Conservation (phyloP, 805 yeast species). For the Candida easanensis region DNA sequence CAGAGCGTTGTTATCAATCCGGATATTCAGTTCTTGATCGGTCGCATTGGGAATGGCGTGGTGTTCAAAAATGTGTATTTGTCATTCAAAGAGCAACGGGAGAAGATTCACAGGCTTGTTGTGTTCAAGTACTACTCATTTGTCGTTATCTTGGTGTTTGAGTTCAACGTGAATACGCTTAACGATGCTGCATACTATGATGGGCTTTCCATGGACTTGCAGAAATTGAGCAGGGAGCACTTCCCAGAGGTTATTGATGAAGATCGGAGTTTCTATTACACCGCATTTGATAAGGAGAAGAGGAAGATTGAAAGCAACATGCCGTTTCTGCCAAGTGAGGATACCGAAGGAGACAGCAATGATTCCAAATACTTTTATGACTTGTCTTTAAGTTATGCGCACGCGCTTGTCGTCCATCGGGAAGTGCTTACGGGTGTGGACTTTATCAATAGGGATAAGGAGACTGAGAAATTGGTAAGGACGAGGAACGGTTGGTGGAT, state of each 20-base stretch:
- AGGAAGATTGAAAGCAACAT: constrained; percentile 17
- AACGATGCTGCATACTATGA: constrained; percentile 19
- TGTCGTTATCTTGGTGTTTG: constrained; percentile 16
- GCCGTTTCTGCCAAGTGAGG: constrained; percentile 14
- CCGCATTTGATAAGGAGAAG: constrained; percentile 9
- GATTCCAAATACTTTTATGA: constrained; percentile 15
- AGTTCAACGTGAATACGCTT: constrained; percentile 17
- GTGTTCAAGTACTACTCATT: constrained; percentile 12
- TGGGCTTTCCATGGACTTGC: constrained; percentile 4
- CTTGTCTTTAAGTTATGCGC: constrained; percentile 9
- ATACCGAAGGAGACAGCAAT: constrained; percentile 13
- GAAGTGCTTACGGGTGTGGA: constrained; percentile 15
- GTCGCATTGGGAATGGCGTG: constrained; percentile 16
- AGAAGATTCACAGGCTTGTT: constrained; percentile 19
- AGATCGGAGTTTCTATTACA: constrained; percentile 15
- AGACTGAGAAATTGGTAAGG: constrained; percentile 19
- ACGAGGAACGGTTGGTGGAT: constrained; percentile 28
- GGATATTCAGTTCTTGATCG: constrained; percentile 17
- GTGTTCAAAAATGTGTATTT: constrained; percentile 23
- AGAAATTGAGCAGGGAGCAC: constrained; percentile 10
- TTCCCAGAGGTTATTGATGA: constrained; percentile 6
- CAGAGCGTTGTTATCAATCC: background rate
- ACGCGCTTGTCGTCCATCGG: constrained; percentile 18
- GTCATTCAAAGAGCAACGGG: constrained; percentile 11
- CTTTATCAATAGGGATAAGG: constrained; percentile 2